Percentiles rank a stretch among this genome's conserved stretches.
Evolutionary conservation across 306 rosid genomes (phyloP).

Genomic region (Datisca glomerata): DNA sequence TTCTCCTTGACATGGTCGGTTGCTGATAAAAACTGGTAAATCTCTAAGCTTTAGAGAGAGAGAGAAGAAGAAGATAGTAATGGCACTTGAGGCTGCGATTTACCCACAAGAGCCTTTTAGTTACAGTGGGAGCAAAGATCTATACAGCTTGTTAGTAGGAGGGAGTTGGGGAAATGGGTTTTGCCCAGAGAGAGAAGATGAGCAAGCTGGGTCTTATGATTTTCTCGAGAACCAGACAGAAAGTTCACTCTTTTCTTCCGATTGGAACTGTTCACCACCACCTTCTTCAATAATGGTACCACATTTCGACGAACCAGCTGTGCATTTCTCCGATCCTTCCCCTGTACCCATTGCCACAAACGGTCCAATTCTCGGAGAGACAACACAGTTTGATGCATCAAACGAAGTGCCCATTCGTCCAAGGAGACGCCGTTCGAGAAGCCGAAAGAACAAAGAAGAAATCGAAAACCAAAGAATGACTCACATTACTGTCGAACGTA

Average conservation of each 20-base stretch:
- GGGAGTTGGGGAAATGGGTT: slow-evolving; percentile 22
- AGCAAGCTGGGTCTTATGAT: slow-evolving; percentile 15
- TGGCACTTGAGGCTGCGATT: slow-evolving; percentile 84
- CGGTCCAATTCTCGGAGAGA: neutral
- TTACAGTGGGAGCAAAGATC: slow-evolving; percentile 33
- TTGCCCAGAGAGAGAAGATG: slow-evolving; percentile 14
- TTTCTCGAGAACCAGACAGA: slow-evolving; percentile 47
- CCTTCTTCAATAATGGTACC: too few species aligned
- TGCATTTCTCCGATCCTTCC: too few species aligned
- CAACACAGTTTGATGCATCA: slow-evolving; percentile 20
- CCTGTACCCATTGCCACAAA: slow-evolving; percentile 17
- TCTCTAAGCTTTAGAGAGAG: too few species aligned
- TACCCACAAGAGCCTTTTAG: slow-evolving; percentile 50
- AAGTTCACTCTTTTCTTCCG: slow-evolving; percentile 15
- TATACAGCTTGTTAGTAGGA: slow-evolving; percentile 36
- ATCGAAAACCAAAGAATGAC: slow-evolving; percentile 97
- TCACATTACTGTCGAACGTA: slow-evolving; percentile 93
- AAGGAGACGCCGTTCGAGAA: slow-evolving; percentile 54
- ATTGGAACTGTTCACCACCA: slow-evolving; percentile 30
- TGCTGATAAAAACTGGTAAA: too few species aligned
- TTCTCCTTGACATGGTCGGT: too few species aligned
- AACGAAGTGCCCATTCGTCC: slow-evolving; percentile 17
- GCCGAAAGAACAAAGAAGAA: slow-evolving; percentile 68
- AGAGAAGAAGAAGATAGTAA: slow-evolving; percentile 14
- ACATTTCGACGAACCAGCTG: too few species aligned